Evolutionary conservation across 1,284 basidiomycete genomes (phyloP).

Genomic region (Papiliotrema nemorosa): DNA sequence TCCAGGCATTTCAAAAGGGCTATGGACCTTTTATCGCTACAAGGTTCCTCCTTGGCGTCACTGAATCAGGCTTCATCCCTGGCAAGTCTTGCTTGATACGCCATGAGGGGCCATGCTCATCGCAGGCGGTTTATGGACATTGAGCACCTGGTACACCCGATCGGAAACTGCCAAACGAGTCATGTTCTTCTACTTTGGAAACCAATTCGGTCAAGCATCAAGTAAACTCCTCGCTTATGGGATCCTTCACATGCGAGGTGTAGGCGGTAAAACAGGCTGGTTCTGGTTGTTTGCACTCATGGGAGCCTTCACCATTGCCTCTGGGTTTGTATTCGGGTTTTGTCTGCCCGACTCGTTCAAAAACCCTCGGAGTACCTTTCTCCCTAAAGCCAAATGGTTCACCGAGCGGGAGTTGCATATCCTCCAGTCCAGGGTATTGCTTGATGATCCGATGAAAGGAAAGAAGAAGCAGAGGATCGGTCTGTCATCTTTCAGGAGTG

Average conservation of each 20-base stretch:
- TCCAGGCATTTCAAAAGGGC: conserved; percentile 32
- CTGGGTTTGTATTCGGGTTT: conserved; percentile 29
- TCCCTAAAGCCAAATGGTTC: conserved; percentile 26
- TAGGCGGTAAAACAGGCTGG: conserved; percentile 26
- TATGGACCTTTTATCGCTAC: conserved; percentile 32
- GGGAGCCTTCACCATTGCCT: conserved; percentile 27
- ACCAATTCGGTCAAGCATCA: conserved; percentile 20
- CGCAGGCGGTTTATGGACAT: conserved; percentile 23
- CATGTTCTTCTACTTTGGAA: conserved; percentile 34
- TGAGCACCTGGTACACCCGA: conserved; percentile 32
- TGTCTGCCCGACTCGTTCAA: conserved; percentile 30
- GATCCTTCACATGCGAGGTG: conserved; percentile 29
- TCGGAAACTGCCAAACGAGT: conserved; percentile 35
- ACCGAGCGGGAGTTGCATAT: conserved; percentile 35
- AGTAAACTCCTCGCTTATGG: conserved; percentile 27
- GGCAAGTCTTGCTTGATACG: no score
- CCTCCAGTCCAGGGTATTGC: conserved; percentile 26
- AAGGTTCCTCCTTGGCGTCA: conserved; percentile 27
- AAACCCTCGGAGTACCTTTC: conserved; percentile 20
- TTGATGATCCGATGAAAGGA: conserved; percentile 38
- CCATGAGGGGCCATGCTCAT: no score
- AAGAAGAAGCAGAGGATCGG: conserved; percentile 30
- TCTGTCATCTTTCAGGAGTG: conserved; percentile 18
- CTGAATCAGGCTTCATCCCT: conserved; percentile 33
- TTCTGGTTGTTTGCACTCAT: conserved; percentile 27